These are phyloP conservation scores for Raffaelea deltoideospora DNA, from an alignment of 2,329 filamentous ascomycete species.

Conservation along the genomic window DNA sequence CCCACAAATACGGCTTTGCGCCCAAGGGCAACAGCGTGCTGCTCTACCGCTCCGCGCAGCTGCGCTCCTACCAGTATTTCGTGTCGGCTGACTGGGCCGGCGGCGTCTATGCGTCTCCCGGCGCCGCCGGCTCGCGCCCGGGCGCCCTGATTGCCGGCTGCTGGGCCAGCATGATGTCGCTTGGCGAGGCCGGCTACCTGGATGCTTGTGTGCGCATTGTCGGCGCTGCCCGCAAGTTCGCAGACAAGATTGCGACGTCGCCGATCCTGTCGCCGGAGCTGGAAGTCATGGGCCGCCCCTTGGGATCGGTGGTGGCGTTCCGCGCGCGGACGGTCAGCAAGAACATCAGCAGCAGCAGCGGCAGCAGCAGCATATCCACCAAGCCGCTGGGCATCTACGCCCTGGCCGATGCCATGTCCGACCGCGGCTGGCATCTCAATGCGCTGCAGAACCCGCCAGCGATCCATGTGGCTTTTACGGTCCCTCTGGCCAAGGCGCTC, in stretches of 20 bases:
- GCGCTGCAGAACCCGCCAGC: slow-evolving; percentile 82
- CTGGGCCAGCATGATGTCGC: slow-evolving; percentile 82
- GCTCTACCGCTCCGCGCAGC: slow-evolving; percentile 66
- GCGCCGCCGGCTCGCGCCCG: slow-evolving; percentile 79
- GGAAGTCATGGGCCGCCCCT: slow-evolving; percentile 65
- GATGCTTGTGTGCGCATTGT: slow-evolving; percentile 80
- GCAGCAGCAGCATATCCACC: background rate
- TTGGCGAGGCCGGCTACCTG: slow-evolving; percentile 80
- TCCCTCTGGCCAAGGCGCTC: slow-evolving; percentile 69
- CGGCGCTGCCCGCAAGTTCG: slow-evolving; percentile 69
- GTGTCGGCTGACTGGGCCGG: slow-evolving; percentile 89
- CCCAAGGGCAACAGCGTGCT: slow-evolving; percentile 94
- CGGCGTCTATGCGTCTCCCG: slow-evolving; percentile 88
- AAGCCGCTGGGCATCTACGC: slow-evolving; percentile 79
- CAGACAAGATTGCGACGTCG: slow-evolving; percentile 54
- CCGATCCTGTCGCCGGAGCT: slow-evolving; percentile 58
- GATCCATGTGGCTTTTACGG: slow-evolving; percentile 84
- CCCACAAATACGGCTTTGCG: slow-evolving; percentile 97
- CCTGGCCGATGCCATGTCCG: slow-evolving; percentile 74
- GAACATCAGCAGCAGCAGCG: background rate
- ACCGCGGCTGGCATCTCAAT: slow-evolving; percentile 88
- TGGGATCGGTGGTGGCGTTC: slow-evolving; percentile 86
- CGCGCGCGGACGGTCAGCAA: slow-evolving; percentile 39
- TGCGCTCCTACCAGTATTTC: slow-evolving; percentile 90
- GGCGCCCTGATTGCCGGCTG: slow-evolving; percentile 90